Evolutionary conservation across 106 monocot species (phyloP), one percentile per base, ranked within the genome.

Genomic region (Amphibolis antarctica): DNA sequence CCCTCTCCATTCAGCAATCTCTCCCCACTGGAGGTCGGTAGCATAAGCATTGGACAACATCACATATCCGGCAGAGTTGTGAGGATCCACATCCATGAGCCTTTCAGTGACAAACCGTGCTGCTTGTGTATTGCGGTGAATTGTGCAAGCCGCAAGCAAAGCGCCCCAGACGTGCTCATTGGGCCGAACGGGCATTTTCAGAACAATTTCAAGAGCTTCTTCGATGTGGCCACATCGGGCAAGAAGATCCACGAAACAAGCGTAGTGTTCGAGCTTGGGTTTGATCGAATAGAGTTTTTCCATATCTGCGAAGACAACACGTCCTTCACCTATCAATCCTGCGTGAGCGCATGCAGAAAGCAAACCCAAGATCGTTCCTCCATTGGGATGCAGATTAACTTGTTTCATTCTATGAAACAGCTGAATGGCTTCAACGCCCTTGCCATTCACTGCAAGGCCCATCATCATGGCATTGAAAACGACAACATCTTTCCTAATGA

Each of bases 1-100:
- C 24, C 44, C 66, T 70, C 81, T 59, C 55, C 70, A 45, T 2
- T 57, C 74, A 23, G 46, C 67, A 66, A 82, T 70, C 21, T 74
- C 70, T 19, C 44, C 70, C 77, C 77, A 82, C 42, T 28, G 59
- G 4, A 25, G 30, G 63, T 74, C 62, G 17, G 45, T 58, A 24
- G 81, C 81, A 69, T 49, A 73, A 15, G 66, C 64, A 71, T 82
- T 77, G 42, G 77, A 74, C 49, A 82, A n/a, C 70, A 77, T 62
- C 10, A 82, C 77, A 63, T 82, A 77, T 3, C 74, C 81, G 49
- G 57, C 74, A 11, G 77, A 74, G 48, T 49, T 63, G 25, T 26
- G 56, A 50, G 74, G 65, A 23, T 73, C 77, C 28, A 49, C 62
- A 51, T 52, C 50, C 1, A 71, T 58, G 14, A 77, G 66, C 29